Evolutionary conservation across 768 basidiomycete genomes (phyloP), one percentile per base, ranked within the genome.

Genomic region (Boletus insuetus): DNA sequence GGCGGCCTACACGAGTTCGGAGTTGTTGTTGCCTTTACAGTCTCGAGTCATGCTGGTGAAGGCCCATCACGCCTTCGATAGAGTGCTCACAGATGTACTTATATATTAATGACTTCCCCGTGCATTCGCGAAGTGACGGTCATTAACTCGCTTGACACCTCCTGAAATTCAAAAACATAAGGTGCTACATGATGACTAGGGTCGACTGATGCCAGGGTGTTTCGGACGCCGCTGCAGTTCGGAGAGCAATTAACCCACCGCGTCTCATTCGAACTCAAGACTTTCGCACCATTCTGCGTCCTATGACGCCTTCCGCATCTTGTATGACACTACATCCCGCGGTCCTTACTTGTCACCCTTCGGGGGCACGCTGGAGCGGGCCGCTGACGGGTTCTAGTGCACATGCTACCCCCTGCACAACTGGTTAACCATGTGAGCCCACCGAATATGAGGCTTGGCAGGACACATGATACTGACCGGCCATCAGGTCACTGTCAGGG

Each of bases 111-210:
- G 31, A 39, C 54, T 51, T 45, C 61, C 35, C 10, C 45, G 13
- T 42, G n/a, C 46, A 38, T 48, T 45, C 58, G 24, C 48, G 47
- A 60, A 56, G 50, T 31, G 53, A 51, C 62, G 51, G 58, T 56
- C 51, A 56, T 56, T 48, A 60, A 49, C 26, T 6, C 29, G 29
- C 29, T 9, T 35, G 34, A 35, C 40, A 39, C 42, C 41, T 46
- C 35, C 20, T 51, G 34, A 35, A 35, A 14, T 44, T 26, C 3
- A 32, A 49, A 31, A 41, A 29, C 37, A 57, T 35, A 55, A 26
- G 34, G 38, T 19, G 17, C n/a, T 19, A 9, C n/a, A 39, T 39
- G 16, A 14, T 11, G 5, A 35, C 14, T 3, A 12, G 26, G 20
- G 37, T 51, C 42, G 39, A 49, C 32, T 39, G 9, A 29, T 29